Evolutionary conservation across 2,329 filamentous ascomycete genomes (phyloP), one percentile per base, ranked within the genome.

Genomic region (Achaetomium macrosporum): DNA sequence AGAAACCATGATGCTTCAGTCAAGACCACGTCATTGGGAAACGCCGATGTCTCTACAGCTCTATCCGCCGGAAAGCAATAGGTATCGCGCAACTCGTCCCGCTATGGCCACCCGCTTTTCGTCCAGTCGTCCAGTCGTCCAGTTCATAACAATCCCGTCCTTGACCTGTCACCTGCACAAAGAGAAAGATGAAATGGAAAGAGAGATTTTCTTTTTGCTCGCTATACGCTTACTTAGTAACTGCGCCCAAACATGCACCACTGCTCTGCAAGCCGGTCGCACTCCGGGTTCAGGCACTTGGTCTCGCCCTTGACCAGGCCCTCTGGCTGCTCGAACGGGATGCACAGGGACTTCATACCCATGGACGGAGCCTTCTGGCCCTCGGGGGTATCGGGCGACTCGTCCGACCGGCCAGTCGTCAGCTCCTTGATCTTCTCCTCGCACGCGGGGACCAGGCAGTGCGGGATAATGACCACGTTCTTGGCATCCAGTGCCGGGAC

Each of bases 161-260:
- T 25, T 12, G 9, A 13, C 42, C 40, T 12, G 19, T 45, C 35
- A 29, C 41, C 16, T 40, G 16, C 49, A 46, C 35, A 46, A 47
- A 12, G 20, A 51, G 25, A 48, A 41, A 8, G 10, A 36, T 36
- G 17, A 43, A 16, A 50, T 29, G 17, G 10, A 35, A 33, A 16
- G 16, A 39, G 13, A n/a, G 41, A 41, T 47, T 31, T 43, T 36
- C 12, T 37, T 43, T 31, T n/a, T 36, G 30, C 33, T 44, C 4
- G 35, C 40, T 48, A 42, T 29, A 49, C 29, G 47, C 47, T 51
- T 53, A 82, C 47, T 51, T 54, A 83, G 67, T 83, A 83, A 67
- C 78, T 86, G 73, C 87, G 79, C 65, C 92, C 92, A 71, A 96
- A 97, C 84, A 96, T 87, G 70, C 88, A 88, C 87, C 89, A 97